phyloP scores from a whole-genome alignment of 176 grass and related monocot species.

The Microstegium vimineum region DNA sequence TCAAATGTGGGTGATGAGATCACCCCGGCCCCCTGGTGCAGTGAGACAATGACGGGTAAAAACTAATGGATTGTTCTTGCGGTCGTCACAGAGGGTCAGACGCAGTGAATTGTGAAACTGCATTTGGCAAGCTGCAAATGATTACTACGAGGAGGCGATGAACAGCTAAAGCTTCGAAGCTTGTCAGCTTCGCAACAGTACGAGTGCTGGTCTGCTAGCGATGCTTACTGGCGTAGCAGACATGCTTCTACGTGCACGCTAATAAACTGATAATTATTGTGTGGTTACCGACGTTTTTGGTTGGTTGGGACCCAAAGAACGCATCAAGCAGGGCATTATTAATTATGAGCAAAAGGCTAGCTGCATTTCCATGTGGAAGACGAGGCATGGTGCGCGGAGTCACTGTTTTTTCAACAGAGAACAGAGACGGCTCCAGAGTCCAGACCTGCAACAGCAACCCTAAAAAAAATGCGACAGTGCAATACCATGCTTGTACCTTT shows the following conservation, averaged over 20 bases:
- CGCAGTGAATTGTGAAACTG: not conserved
- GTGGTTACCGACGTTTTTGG: not conserved
- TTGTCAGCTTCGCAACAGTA: not conserved
- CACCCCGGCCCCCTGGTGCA: not conserved
- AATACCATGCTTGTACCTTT: not conserved
- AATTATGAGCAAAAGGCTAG: not conserved
- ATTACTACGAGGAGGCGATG: not conserved
- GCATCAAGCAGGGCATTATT: constrained; percentile 4
- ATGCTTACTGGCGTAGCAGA: not conserved
- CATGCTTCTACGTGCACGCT: constrained; percentile 35
- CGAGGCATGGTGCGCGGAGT: not conserved
- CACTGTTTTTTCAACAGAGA: not conserved
- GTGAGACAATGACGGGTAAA: not conserved
- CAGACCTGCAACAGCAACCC: too few species aligned
- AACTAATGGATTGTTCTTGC: not conserved
- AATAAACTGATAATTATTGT: constrained; percentile 26
- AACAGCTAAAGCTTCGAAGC: too few species aligned
- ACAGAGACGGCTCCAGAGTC: too few species aligned
- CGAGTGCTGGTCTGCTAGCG: not conserved
- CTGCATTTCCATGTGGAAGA: constrained; percentile 8
- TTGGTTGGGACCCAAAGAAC: not conserved
- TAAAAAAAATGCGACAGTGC: not conserved
- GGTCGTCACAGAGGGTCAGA: not conserved
- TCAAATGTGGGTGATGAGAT: not conserved
- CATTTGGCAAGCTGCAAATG: not conserved